phyloP scores from a whole-genome alignment of 2,329 filamentous ascomycete species.

The Alternaria gaisen region DNA sequence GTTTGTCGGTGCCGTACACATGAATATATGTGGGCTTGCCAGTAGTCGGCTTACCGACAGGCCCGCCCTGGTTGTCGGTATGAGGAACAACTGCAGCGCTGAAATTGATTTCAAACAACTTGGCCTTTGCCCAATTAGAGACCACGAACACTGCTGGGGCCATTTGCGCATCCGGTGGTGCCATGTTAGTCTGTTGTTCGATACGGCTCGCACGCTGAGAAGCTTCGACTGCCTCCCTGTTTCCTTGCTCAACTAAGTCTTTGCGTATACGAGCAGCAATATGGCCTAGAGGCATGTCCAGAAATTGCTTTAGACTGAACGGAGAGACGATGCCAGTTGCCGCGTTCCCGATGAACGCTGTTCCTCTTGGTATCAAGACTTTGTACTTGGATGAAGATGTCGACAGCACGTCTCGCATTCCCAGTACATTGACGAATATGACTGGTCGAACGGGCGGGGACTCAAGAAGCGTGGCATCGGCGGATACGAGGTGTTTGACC shows the following conservation, averaged over 20 bases:
- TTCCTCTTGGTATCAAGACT: slow-evolving; percentile 20
- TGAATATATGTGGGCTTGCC: slow-evolving; percentile 7
- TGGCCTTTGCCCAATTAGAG: slow-evolving; percentile 28
- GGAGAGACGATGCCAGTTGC: slow-evolving; percentile 10
- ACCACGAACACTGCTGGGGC: slow-evolving; percentile 16
- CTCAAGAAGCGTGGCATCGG: slow-evolving; percentile 12
- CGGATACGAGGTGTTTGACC: slow-evolving; percentile 15
- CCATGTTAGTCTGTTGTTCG: not conserved
- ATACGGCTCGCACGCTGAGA: not conserved
- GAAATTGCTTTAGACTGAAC: slow-evolving; percentile 22
- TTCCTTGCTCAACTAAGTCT: slow-evolving; percentile 28
- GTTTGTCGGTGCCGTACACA: slow-evolving; percentile 1
- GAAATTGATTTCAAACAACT: slow-evolving; percentile 28
- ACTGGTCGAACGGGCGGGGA: slow-evolving; percentile 20
- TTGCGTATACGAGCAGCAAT: slow-evolving; percentile 33
- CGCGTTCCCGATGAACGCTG: slow-evolving; percentile 30
- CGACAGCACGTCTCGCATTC: slow-evolving; percentile 29
- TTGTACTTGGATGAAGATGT: slow-evolving; percentile 16
- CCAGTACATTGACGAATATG: slow-evolving; percentile 36
- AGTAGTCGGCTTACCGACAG: not conserved
- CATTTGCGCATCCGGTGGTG: not conserved
- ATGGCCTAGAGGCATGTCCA: slow-evolving; percentile 28
- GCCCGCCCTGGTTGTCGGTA: too few species aligned
- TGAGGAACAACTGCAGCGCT: slow-evolving; percentile 19
- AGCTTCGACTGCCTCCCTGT: slow-evolving; percentile 27